phyloP scores from a whole-genome alignment of 192 early-diverging fungal genomes.

The Borealophlyctis nickersoniae region DNA sequence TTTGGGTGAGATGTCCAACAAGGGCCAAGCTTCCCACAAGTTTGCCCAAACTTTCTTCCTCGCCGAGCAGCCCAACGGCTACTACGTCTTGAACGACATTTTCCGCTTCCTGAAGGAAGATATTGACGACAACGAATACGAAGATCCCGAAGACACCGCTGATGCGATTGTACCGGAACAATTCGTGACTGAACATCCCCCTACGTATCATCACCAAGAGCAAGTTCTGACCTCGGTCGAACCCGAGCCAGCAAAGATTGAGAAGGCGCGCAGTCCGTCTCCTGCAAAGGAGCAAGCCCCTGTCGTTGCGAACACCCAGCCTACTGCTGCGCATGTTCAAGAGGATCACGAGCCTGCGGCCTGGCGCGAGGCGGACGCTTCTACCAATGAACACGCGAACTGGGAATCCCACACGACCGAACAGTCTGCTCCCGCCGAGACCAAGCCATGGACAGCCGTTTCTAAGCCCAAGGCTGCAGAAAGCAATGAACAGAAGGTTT shows the following conservation, averaged over 20 bases:
- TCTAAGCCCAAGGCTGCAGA: slow-evolving; percentile 15
- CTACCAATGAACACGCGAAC: slow-evolving; percentile 12
- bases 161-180: slow-evolving; percentile 10
- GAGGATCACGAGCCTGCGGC: slow-evolving; percentile 22
- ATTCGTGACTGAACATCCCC: slow-evolving; percentile 12
- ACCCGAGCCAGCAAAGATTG: slow-evolving; percentile 9
- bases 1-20: slow-evolving; percentile 87
- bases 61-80: slow-evolving; percentile 84
- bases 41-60: slow-evolving; percentile 92
- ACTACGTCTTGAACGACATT: slow-evolving; percentile 91
- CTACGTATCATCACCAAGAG: neutral
- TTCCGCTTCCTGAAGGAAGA: slow-evolving; percentile 95
- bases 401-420: slow-evolving; percentile 13
- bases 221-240: slow-evolving; percentile 18
- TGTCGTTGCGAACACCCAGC: slow-evolving; percentile 21
- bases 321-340: slow-evolving; percentile 18
- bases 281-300: slow-evolving; percentile 19
- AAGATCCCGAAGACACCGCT: slow-evolving; percentile 24
- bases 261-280: slow-evolving; percentile 26
- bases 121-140: slow-evolving; percentile 55
- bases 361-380: neutral
- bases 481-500: slow-evolving; percentile 3
- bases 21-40: slow-evolving; percentile 71
- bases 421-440: slow-evolving; percentile 25
- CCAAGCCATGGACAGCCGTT: slow-evolving; percentile 14